Evolutionary conservation across 768 basidiomycete genomes (phyloP), one percentile per base, ranked within the genome.

Genomic region (Serendipita indica): DNA sequence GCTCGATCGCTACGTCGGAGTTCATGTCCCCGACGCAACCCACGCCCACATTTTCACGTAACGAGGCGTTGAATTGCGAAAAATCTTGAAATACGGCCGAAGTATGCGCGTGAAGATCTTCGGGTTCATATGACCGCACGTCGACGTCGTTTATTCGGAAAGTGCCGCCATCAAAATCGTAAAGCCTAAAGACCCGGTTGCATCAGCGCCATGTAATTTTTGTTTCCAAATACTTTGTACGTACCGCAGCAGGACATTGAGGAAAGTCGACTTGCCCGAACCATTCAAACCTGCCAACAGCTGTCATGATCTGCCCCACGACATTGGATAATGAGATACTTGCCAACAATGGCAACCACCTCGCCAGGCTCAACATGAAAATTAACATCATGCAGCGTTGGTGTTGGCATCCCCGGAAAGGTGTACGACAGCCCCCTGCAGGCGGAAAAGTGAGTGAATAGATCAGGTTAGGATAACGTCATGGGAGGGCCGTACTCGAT

Each of bases 41-140:
- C 2, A 92, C 71, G n/a, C 89, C 90, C 28, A 90, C 81, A 66
- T 93, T 93, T 67, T 90, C 86, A 62, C 81, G 75, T 16, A 89
- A 75, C 0, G 87, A 82, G 3, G 82, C 76, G 65, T 80, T 82
- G 67, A 85, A 89, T 67, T 83, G 83, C 56, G 84, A 83, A 69
- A 90, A 91, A 39, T 82, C 82, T 69, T 93, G 90, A 69, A 93
- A 87, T 18, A 91, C 84, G 18, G 82, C 82, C n/a, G 85, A 82
- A 13, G 81, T 71, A 65, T 83, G 86, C 35, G 72, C 72, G 68
- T 92, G 90, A 60, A 86, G 81, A 45, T 89, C 86, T 5, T 69
- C 69, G 18, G 89, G 84, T 59, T 77, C 72, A 66, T 81, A 79
- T 32, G 74, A 73, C 39, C 84, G 78, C 57, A 86, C 74, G 67